Evolutionary conservation across 768 basidiomycete genomes (phyloP), one percentile per base, ranked within the genome.

Genomic region (Pleurotus salmoneostramineus): DNA sequence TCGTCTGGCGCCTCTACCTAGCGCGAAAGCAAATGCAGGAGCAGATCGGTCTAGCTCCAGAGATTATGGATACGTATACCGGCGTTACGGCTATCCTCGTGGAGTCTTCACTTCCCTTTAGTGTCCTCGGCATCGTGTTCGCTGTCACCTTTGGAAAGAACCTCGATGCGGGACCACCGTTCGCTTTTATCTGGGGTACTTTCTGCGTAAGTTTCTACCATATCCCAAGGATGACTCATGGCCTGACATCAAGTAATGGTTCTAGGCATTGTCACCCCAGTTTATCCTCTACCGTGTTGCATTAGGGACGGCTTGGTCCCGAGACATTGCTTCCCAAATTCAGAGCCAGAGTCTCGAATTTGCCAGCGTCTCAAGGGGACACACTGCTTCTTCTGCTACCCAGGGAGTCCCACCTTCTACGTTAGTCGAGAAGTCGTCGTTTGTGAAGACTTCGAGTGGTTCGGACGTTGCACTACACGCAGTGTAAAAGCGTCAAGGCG

Each of bases 31-130:
- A 43, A 31, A 61, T 63, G 32, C 58, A 58, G 14, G 27, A 40
- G n/a, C 42, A 47, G 5, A 45, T 65, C 37, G 55, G 61, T n/a
- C 44, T 45, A 14, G 14, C 44, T n/a, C 40, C 57, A 14, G 65
- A 67, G 27, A 47, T 59, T 35, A 59, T 63, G 36, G 47, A 46
- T 15, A 57, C 57, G 49, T 73, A 71, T 60, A 69, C 66, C 3
- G 64, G 64, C 37, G 63, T 69, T 14, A 63, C 60, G 4, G 60
- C 68, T 12, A 66, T 69, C 56, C 57, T 71, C 37, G 58, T 73
- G 56, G 69, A 72, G 58, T 65, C 64, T n/a, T 70, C 71, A 12
- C 57, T 66, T 32, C 68, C 68, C 4, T 72, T 68, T 62, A 65
- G 64, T 10, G 7, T 69, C 33, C 40, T 68, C 14, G 69, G 69